Evolutionary conservation across 495 filamentous ascomycete genomes (phyloP).

Genomic region (Penicillium longicatenatum): DNA sequence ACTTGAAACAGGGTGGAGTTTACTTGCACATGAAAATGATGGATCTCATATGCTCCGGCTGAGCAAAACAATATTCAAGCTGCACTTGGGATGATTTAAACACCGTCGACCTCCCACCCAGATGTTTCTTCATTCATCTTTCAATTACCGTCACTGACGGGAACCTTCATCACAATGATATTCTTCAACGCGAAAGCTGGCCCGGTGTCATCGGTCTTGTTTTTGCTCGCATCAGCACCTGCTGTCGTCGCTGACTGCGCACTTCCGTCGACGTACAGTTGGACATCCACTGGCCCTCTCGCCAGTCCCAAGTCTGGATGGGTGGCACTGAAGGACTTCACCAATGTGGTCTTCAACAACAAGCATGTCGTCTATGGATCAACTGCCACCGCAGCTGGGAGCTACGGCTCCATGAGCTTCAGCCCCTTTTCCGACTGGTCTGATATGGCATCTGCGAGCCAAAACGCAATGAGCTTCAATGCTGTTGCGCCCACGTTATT

Average conservation of each 20-base stretch:
- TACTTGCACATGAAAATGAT: too few relatives aligned
- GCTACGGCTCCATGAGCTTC: neutral
- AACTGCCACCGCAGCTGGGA: neutral
- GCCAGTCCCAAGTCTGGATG: neutral
- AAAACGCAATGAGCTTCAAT: neutral
- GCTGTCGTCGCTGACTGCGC: neutral
- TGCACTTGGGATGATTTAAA: too few relatives aligned
- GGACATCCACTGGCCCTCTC: neutral
- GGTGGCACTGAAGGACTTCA: neutral
- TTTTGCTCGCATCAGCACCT: neutral
- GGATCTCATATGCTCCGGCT: too few relatives aligned
- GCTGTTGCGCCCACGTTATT: constrained; percentile 62
- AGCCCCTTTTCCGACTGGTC: neutral
- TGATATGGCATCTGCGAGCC: neutral
- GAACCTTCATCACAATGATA: too few relatives aligned
- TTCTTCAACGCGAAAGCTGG: neutral
- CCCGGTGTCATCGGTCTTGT: neutral
- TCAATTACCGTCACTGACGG: too few relatives aligned
- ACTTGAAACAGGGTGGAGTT: too few relatives aligned
- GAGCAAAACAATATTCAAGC: too few relatives aligned
- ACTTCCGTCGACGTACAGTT: neutral
- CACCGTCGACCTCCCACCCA: too few relatives aligned
- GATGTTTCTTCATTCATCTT: too few relatives aligned
- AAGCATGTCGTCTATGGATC: neutral
- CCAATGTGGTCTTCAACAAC: neutral